Base-by-base conservation (phyloP, 1,284 basidiomycete species). In the Cryptococcus amylolentus region DNA sequence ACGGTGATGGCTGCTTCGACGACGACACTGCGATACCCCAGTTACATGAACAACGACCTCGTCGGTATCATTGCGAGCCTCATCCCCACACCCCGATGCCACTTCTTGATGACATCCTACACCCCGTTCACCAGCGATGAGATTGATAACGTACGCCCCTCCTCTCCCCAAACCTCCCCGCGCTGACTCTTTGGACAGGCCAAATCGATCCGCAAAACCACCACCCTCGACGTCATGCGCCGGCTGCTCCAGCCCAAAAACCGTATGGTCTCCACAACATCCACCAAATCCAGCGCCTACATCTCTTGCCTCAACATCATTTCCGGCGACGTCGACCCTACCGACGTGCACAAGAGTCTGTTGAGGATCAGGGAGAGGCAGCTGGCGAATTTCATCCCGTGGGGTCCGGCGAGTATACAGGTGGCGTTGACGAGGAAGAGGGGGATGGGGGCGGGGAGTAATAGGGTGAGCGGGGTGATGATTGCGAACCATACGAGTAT, bases 21-120 rank as follows among this genome's bases (percentile, higher is more conserved):
- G 0, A 92, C 95, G 68, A 98, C 96, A 16, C 83, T 99, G 26
- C 86, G 96, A 66, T 98, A 97, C 79, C 96, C 96, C 0, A 91
- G 92, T 51, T 98, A 98, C 79, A 98, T 98, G 95, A 98, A 98
- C 82, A 99, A 98, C 70, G 95, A 99, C 72, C 85, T 97, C 37
- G 92, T 97, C 63, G 92, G 94, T 27, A 97, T 99, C 68, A 89
- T 98, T 56, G 93, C 96, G 2, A 94, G 91, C 13, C 83, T 99
- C 52, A 98, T 98, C 65, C 96, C 96, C 3, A 98, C 96, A 10
- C 95, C 96, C n/a, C 83, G 95, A 52, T 98, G 94, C 70, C 96
- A 99, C 78, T 98, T 98, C 83, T 84, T 99, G 57, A 97, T 95
- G 89, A 98, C 96, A n/a, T 93, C 91, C 16, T 99, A 98, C 71